Evolutionary conservation across 2,329 filamentous ascomycete genomes (phyloP).

Genomic region (Hortaea sp.): DNA sequence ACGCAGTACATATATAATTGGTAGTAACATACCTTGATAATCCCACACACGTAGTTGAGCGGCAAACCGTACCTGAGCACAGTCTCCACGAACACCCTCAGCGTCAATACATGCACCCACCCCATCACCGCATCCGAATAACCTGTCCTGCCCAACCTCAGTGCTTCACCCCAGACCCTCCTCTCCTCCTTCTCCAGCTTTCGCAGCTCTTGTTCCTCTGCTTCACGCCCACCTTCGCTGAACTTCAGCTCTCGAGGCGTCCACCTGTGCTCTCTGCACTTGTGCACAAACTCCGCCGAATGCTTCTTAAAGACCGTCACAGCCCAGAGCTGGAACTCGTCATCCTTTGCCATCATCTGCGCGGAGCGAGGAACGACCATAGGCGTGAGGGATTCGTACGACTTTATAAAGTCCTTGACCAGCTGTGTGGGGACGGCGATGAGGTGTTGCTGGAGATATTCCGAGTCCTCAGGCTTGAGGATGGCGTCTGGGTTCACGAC

Average conservation of each 20-base stretch:
- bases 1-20: neutral
- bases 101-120: slow-evolving; percentile 82
- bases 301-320: slow-evolving; percentile 93
- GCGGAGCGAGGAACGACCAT: slow-evolving; percentile 94
- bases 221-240: slow-evolving; percentile 78
- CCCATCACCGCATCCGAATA: slow-evolving; percentile 96
- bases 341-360: slow-evolving; percentile 67
- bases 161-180: slow-evolving; percentile 84
- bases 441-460: slow-evolving; percentile 94
- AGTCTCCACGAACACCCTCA: slow-evolving; percentile 94
- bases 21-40: slow-evolving; percentile 59
- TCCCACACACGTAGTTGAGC: slow-evolving; percentile 73
- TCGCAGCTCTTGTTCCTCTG: slow-evolving; percentile 79
- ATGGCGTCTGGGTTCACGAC: slow-evolving; percentile 66
- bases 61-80: slow-evolving; percentile 93
- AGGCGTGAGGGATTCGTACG: slow-evolving; percentile 76
- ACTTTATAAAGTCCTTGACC: slow-evolving; percentile 79
- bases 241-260: slow-evolving; percentile 91
- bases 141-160: slow-evolving; percentile 78
- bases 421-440: slow-evolving; percentile 72
- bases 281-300: slow-evolving; percentile 76
- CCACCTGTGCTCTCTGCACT: slow-evolving; percentile 88
- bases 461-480: slow-evolving; percentile 70
- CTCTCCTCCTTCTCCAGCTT: slow-evolving; percentile 73
- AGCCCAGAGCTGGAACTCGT: slow-evolving; percentile 79